phyloP scores from a whole-genome alignment of 257 asterid species.

The Forsythia viridissima region DNA sequence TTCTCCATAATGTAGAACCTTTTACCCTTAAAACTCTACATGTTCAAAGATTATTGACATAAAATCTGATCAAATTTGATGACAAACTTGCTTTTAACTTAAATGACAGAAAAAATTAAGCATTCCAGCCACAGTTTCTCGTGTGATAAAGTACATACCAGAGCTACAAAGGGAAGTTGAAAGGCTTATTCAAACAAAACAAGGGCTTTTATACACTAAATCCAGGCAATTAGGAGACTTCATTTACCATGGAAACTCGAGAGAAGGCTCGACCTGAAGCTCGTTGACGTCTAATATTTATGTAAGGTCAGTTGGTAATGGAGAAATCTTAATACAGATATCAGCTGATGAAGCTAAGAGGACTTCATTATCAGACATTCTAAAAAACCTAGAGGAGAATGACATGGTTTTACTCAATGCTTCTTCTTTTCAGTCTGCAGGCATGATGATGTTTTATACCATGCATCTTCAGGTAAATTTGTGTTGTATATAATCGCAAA shows the following conservation, averaged over 20 bases:
- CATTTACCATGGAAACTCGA: background rate
- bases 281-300: slow-evolving; percentile 32
- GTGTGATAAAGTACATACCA: slow-evolving; percentile 66
- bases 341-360: slow-evolving; percentile 32
- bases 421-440: slow-evolving; percentile 46
- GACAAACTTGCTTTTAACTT: no score
- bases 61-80: no score
- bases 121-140: slow-evolving; percentile 57
- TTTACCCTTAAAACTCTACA: no score
- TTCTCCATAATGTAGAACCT: no score
- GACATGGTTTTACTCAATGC: slow-evolving; percentile 48
- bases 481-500: background rate
- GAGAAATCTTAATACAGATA: slow-evolving; percentile 49
- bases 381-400: slow-evolving; percentile 47
- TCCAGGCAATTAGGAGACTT: slow-evolving; percentile 18
- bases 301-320: slow-evolving; percentile 32
- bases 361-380: slow-evolving; percentile 29
- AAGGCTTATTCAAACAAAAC: slow-evolving; percentile 40
- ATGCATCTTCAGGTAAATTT: slow-evolving; percentile 61
- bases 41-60: no score
- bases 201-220: slow-evolving; percentile 33
- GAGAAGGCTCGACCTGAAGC: background rate
- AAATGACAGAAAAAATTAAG: background rate
- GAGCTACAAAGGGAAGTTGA: slow-evolving; percentile 66
- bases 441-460: slow-evolving; percentile 45